Base-by-base conservation (phyloP, 306 rosid species). In the Senna siamea region DNA sequence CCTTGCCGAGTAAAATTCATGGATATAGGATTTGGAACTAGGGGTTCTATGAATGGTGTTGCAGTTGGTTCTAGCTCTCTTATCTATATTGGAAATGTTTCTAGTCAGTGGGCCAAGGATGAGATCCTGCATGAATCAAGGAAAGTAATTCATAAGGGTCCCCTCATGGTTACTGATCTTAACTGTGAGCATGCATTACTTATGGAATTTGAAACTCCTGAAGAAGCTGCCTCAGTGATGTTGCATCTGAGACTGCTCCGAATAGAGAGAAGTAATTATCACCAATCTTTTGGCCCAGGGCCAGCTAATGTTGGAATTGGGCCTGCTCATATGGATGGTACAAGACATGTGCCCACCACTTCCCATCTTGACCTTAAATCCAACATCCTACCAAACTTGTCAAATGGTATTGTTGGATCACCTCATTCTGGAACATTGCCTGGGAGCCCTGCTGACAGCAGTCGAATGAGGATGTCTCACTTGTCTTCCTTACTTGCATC, bases 1-100 rank as follows among this genome's bases (percentile, higher is more conserved):
- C 96, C 89, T 34, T 94, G 98, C 84, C 86, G 69, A 68, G 80
- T 89, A 53, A 89, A 84, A 85, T 94, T 94, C 85, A 89, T 91
- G 85, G 98, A 94, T 84, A 72, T 82, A 66, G 97, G 98, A 65
- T 76, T 94, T 82, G 97, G 98, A 67, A 89, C 91, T 80, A 84
- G 96, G 80, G 98, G 98, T 76, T 78, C 84, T 23, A 58, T 84
- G 76, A 87, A 89, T 71, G 92, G 97, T 55, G 84, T 93, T 84
- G 97, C 96, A 38, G 82, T 93, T 84, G 98, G 98, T 77, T 83
- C 85, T 67, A 89, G 97, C 77, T 76, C 81, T 50, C 93, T 85
- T 81, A 83, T 88, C 44, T 94, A 88, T 66, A 81, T 87, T 69
- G 98, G 96, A 74, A 88, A 83, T 84, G 55, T 91, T 78, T 83